Evolutionary conservation across 441 rosid genomes (phyloP), one percentile per base, ranked within the genome.

Genomic region (Iberis amara): DNA sequence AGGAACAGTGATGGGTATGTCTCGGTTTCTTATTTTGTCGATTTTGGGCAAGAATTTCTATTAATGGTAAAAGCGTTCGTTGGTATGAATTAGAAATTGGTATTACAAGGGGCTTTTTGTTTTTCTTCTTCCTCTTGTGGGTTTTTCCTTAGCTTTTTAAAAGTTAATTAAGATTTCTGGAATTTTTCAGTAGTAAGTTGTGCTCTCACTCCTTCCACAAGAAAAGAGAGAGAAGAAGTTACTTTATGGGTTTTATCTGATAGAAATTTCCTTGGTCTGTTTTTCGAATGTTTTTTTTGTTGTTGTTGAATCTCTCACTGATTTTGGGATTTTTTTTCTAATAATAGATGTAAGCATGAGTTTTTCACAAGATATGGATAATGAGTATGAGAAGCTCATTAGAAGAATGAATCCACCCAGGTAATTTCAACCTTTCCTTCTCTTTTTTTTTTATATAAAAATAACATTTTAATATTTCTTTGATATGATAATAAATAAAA

Each of bases 361-460:
- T 59, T 81, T 72, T 63, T 81, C 95, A 46, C 72, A 71, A 47
- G 83, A 68, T 42, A 76, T 72, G 76, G 89, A 75, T 71, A 75
- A 84, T 72, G 96, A 84, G 59, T 84, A 84, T 62, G 90, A 74
- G 77, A 87, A 87, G 44, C 82, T 87, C 28, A 74, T 84, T 26
- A 64, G 83, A 59, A 84, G 94, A 72, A 74, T 87, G 83, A 87
- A 87, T 64, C 96, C 92, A 36, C 96, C 96, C 24, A 81, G 92
- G 92, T 81, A 66, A 64, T 18, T 45, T 39, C 36, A 38, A 6
- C 30, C 0, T 39, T 30, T 6, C 7, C 43, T 7, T 40, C 8
- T 6, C 4, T 32, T 3, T 37, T 1, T 27, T 43, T 10, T 41
- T 41, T 21, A 11, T 40, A n/a, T 13, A 11, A 3, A 32, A 14